Evolutionary conservation across 805 yeast species (phyloP).

Genomic region (Nakazawaea molendinolei): DNA sequence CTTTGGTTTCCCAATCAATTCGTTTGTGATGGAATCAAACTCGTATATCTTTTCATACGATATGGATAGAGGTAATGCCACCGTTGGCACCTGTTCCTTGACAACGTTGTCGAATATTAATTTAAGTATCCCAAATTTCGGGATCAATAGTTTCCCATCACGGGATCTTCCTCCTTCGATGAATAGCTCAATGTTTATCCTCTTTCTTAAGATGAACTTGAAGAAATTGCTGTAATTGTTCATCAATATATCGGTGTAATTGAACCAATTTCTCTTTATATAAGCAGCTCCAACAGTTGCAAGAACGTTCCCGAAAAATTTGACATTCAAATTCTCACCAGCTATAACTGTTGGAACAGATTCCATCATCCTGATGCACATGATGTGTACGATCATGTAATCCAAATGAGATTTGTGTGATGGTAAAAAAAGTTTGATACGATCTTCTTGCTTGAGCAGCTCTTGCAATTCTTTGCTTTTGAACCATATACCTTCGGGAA

Average conservation of each 20-base stretch:
- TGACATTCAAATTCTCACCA: constrained; percentile 60
- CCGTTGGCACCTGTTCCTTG: constrained; percentile 25
- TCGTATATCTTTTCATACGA: constrained; percentile 58
- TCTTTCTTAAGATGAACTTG: constrained; percentile 40
- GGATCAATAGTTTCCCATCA: constrained; percentile 56
- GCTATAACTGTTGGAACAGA: constrained; percentile 54
- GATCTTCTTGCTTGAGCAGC: not conserved
- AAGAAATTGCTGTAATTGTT: constrained; percentile 40
- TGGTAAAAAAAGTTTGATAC: constrained; percentile 36
- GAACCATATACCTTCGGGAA: constrained; percentile 12
- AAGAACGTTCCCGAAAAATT: constrained; percentile 44
- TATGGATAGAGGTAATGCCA: constrained; percentile 48
- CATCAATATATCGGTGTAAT: constrained; percentile 29
- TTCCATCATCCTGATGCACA: constrained; percentile 45
- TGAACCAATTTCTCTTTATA: constrained; percentile 40
- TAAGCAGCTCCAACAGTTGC: constrained; percentile 49
- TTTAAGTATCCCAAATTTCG: constrained; percentile 56
- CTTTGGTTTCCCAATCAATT: constrained; percentile 7
- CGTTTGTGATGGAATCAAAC: constrained; percentile 11
- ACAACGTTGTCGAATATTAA: constrained; percentile 40
- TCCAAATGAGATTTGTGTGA: constrained; percentile 60
- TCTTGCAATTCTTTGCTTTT: not conserved
- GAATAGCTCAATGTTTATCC: constrained; percentile 50
- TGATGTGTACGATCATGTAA: constrained; percentile 49
- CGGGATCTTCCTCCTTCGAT: constrained; percentile 64